Base-by-base conservation (phyloP, 2,329 filamentous ascomycete species). In the Cladosporium sp. region DNA sequence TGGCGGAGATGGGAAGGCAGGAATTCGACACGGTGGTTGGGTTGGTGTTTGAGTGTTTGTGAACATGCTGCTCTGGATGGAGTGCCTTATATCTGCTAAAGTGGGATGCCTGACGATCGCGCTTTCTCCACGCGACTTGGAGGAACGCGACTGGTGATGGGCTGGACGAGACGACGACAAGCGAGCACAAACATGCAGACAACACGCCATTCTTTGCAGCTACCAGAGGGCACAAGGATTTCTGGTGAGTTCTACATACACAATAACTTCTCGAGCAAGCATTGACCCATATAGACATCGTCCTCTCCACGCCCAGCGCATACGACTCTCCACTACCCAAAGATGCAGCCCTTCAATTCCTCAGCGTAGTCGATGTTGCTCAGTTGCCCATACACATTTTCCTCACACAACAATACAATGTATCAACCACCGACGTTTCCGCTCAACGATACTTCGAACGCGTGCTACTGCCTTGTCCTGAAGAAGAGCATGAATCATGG, bases 371-470 rank as follows among this genome's bases (percentile, higher is more conserved):
- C 41, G 76, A 81, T 18, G 76, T 75, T 5, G 69, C 75, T 1
- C 74, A 71, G 4, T 76, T 83, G 30, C 81, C 81, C 0, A 65
- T 82, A 6, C 77, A 79, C 41, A 73, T 82, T 3, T 72, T 77
- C 32, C 71, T 74, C 28, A 79, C 80, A 1, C 74, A 77, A 2
- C 76, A 74, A 38, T 68, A 78, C 8, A 73, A 79, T 62, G 79
- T 82, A 1, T 78, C 73, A 70, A 80, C 80, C 1, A 70, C 70
- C 1, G 72, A 68, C 7, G 51, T 71, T 32, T 71, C 71, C 2
- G 79, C 80, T 0, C 73, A 79, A 67, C 65, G 69, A 57, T 82
- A 79, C 79, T 81, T 83, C 66, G 72, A 76, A 64, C 73, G 76
- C 6, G 65, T 76, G 18, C 68, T 82, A 30, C 65, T 78, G 26